phyloP scores from a whole-genome alignment of 2,329 filamentous ascomycete genomes.

The Orbilia ellipsospora region DNA sequence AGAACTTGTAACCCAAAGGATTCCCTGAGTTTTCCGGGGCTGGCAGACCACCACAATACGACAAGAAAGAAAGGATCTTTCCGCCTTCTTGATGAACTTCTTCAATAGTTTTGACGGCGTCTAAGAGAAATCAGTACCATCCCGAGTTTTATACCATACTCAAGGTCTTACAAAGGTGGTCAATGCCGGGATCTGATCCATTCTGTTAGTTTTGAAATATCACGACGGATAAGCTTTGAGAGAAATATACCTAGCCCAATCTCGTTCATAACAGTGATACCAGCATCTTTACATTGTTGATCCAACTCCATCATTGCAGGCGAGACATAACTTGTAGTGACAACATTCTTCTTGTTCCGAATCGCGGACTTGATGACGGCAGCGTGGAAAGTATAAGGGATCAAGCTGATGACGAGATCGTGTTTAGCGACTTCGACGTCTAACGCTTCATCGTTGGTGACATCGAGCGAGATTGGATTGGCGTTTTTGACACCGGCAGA shows the following conservation, averaged over 20 bases:
- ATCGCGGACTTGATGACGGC: slow-evolving; percentile 93
- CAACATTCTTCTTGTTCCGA: slow-evolving; percentile 91
- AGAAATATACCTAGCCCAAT: slow-evolving; percentile 73
- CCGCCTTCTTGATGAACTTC: slow-evolving; percentile 88
- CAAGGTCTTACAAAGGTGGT: neutral
- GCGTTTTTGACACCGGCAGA: slow-evolving; percentile 77
- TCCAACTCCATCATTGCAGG: slow-evolving; percentile 93
- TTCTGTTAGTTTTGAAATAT: neutral
- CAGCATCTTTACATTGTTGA: slow-evolving; percentile 79
- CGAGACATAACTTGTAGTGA: slow-evolving; percentile 93
- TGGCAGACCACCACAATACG: slow-evolving; percentile 84
- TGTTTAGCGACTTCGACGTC: slow-evolving; percentile 83
- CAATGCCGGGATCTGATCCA: neutral
- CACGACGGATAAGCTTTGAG: neutral
- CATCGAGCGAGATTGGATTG: slow-evolving; percentile 83
- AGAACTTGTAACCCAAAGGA: slow-evolving; percentile 94
- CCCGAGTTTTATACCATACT: slow-evolving; percentile 62
- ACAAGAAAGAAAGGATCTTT: slow-evolving; percentile 83
- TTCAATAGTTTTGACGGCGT: slow-evolving; percentile 87
- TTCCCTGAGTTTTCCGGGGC: slow-evolving; percentile 81
- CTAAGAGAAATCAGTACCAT: slow-evolving; percentile 72
- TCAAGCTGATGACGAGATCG: slow-evolving; percentile 82
- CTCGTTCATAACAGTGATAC: slow-evolving; percentile 98
- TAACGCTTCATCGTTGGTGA: slow-evolving; percentile 78
- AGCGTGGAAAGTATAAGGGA: slow-evolving; percentile 91